Base-by-base conservation (phyloP, 768 basidiomycete genomes). In the Favolaschia claudopus region DNA sequence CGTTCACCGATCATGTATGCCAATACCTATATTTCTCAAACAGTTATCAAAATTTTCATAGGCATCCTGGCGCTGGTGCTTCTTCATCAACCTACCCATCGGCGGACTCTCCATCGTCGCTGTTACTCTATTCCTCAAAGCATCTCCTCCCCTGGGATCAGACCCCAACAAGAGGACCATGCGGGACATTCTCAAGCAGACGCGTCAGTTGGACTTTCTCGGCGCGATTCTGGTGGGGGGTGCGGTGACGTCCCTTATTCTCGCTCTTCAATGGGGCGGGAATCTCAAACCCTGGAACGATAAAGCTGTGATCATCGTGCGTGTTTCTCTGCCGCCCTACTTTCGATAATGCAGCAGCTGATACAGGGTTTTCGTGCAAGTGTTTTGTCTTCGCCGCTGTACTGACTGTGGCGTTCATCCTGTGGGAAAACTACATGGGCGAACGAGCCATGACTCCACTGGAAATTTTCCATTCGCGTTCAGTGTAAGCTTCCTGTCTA, bases 241-340 rank as follows among this genome's bases (percentile, higher is more conserved):
- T 8, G 46, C 69, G 15, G 66, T 78, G 32, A 76, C 73, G 9
- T 70, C 67, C 40, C 67, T 81, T 12, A 68, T 81, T 22, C 67
- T 82, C 8, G 74, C 80, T 7, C 67, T 82, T 3, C 75, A 79
- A 54, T 79, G 77, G 76, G 81, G 79, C n/a, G 80, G 80, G 0
- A 75, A 76, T 62, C 61, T 68, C n/a, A 76, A 77, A 60, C 67
- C 76, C 0, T 83, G 81, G 81, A 65, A 62, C 47, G 19, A 53
- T 46, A 7, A 22, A 24, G 53, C 29, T 32, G 43, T 55, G 39
- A 55, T 70, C 39, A 43, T 46, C 39, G 53, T n/a, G n/a, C n/a
- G n/a, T n/a, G n/a, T n/a, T n/a, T n/a, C n/a, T 67, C 31, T 13
- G 58, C 57, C 19, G 34, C 47, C 19, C 14, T 42, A n/a, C 24